These are phyloP conservation scores for Aspergillus jensenii DNA, from an alignment of 2,329 filamentous ascomycete genomes.

Conservation along the genomic window DNA sequence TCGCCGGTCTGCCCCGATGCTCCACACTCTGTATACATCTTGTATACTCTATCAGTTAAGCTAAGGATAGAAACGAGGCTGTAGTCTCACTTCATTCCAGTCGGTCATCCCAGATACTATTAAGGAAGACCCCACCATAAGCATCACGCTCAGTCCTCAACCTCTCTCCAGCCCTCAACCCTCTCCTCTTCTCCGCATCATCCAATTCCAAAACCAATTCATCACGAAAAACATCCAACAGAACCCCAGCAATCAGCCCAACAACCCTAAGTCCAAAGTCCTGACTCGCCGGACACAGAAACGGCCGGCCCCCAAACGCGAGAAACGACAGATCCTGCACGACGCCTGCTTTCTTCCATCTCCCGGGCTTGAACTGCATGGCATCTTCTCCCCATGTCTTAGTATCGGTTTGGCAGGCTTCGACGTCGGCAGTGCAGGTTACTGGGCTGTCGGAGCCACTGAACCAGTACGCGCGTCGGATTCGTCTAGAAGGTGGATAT, in stretches of 20 bases:
- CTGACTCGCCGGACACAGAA: neutral
- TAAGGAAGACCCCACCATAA: no score
- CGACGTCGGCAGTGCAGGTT: neutral
- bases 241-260: neutral
- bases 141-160: neutral
- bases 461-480: neutral
- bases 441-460: no score
- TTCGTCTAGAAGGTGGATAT: neutral
- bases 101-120: no score
- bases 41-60: no score
- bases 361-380: neutral
- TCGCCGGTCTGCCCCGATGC: no score
- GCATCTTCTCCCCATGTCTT: neutral
- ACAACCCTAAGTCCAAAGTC: neutral
- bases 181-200: neutral
- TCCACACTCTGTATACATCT: no score
- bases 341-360: neutral
- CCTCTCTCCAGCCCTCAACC: neutral
- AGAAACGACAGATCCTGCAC: neutral
- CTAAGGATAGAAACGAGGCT: no score
- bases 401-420: neutral
- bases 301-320: neutral
- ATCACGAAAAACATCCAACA: neutral
- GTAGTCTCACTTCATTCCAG: no score
- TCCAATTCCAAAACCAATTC: neutral